Evolutionary conservation across 768 basidiomycete genomes (phyloP).

Genomic region (Xerocomellus intermedius): DNA sequence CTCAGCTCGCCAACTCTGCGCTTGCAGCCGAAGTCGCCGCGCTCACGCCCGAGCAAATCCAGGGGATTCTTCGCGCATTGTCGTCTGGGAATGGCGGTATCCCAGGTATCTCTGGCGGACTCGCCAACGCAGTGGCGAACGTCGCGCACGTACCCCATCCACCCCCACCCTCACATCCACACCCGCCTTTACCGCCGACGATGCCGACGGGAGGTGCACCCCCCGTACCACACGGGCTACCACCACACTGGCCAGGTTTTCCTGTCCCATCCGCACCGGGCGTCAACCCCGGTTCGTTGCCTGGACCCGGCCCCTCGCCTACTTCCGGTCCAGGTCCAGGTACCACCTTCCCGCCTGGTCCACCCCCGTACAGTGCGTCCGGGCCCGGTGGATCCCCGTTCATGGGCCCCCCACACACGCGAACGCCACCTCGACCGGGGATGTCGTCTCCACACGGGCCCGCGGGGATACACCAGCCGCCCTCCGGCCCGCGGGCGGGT

Average conservation of each 20-base stretch:
- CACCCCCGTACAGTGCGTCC: neutral
- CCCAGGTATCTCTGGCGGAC: constrained; percentile 29
- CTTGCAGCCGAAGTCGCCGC: constrained; percentile 72
- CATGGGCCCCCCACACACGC: constrained; percentile 12
- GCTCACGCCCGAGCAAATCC: constrained; percentile 75
- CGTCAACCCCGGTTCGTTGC: neutral
- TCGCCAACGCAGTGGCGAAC: constrained; percentile 26
- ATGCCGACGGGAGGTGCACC: constrained; percentile 4
- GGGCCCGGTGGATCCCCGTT: constrained; percentile 13
- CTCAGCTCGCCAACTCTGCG: constrained; percentile 44
- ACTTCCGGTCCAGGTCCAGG: neutral
- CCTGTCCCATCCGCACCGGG: constrained; percentile 19
- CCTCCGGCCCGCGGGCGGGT: constrained; percentile 28
- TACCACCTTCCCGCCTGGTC: constrained; percentile 5
- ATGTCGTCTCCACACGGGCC: constrained; percentile 19
- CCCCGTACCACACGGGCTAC: constrained; percentile 12
- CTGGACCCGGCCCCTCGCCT: constrained; percentile 2
- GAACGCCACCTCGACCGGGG: constrained; percentile 26
- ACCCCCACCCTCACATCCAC: constrained; percentile 3
- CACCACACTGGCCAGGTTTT: constrained; percentile 29
- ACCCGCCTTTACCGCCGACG: constrained; percentile 13
- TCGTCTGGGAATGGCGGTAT: constrained; percentile 39
- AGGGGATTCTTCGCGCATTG: constrained; percentile 61
- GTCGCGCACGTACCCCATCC: constrained; percentile 16
- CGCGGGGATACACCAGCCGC: constrained; percentile 22